Evolutionary conservation across 2,329 filamentous ascomycete genomes (phyloP).

Genomic region (Alternaria metachromatica): DNA sequence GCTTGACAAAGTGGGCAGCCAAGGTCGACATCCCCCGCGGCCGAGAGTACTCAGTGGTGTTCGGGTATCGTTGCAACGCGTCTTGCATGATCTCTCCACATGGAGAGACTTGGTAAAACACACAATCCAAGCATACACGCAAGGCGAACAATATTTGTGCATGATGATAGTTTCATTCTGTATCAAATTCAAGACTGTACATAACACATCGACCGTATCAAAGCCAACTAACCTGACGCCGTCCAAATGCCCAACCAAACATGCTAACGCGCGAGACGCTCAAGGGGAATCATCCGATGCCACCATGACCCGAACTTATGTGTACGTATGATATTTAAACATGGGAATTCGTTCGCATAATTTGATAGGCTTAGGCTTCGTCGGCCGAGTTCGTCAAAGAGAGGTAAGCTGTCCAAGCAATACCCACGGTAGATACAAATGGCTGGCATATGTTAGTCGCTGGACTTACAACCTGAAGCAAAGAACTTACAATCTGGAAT

Average conservation of each 20-base stretch:
- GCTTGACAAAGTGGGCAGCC: slow-evolving; percentile 1
- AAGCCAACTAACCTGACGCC: slow-evolving; percentile 20
- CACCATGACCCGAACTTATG: slow-evolving; percentile 22
- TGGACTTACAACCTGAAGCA: not conserved
- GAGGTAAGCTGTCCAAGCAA: slow-evolving; percentile 96
- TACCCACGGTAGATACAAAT: slow-evolving; percentile 94
- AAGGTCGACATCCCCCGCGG: slow-evolving; percentile 26
- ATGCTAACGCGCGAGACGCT: slow-evolving; percentile 32
- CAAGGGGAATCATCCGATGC: slow-evolving; percentile 17
- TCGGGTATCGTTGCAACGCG: not conserved
- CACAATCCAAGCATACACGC: not conserved
- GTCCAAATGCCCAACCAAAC: slow-evolving; percentile 21
- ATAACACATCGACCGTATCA: slow-evolving; percentile 7
- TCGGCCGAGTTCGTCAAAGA: slow-evolving; percentile 89
- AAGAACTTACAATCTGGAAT: slow-evolving; percentile 84
- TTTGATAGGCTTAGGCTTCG: slow-evolving; percentile 56
- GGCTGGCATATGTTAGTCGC: slow-evolving; percentile 64
- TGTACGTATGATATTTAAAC: slow-evolving; percentile 18
- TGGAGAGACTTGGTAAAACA: not conserved
- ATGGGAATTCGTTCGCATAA: slow-evolving; percentile 20
- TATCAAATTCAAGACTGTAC: slow-evolving; percentile 1
- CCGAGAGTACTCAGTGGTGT: slow-evolving; percentile 21
- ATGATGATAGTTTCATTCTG: slow-evolving; percentile 4
- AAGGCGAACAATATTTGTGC: not conserved
- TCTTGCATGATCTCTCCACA: not conserved